A percentile compares a stretch with the other conserved stretches of the same genome.
phyloP scores from a whole-genome alignment of 2,329 filamentous ascomycete genomes.

The Rhinocladiella similis region DNA sequence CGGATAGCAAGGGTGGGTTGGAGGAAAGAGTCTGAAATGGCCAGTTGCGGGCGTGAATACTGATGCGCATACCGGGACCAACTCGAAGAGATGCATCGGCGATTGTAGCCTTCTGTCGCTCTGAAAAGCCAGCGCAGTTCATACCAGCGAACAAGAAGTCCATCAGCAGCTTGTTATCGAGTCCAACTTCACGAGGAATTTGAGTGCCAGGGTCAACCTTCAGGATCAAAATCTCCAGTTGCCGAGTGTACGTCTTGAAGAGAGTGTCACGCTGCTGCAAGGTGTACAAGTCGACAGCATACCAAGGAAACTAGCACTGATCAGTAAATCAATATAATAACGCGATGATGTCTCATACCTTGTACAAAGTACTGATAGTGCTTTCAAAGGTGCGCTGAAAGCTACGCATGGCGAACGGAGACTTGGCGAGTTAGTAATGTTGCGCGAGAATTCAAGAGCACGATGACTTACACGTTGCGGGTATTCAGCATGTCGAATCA shows the following conservation, averaged over 20 bases:
- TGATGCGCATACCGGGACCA: conserved; percentile 13
- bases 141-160: conserved; percentile 44
- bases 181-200: conserved; percentile 34
- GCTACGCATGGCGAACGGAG: conserved; percentile 50
- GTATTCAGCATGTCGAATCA: conserved; percentile 49
- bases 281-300: conserved; percentile 45
- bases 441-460: neutral
- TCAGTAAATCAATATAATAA: conserved; percentile 6
- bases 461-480: conserved; percentile 48
- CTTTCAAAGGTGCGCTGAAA: conserved; percentile 55
- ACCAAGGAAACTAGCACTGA: conserved; percentile 51
- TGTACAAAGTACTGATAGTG: conserved; percentile 53
- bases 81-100: conserved; percentile 10
- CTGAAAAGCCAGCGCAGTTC: conserved; percentile 45
- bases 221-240: conserved; percentile 70
- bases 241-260: conserved; percentile 47
- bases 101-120: conserved; percentile 36
- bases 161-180: conserved; percentile 39
- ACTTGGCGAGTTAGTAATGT: conserved; percentile 35
- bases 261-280: conserved; percentile 49
- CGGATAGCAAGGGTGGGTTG: conserved; percentile 12
- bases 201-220: conserved; percentile 42
- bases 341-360: conserved; percentile 35
- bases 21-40: conserved; percentile 25
- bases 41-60: conserved; percentile 23